Conservation (phyloP, 2,329 filamentous ascomycete species). For the Fusarium sulawesiense region DNA sequence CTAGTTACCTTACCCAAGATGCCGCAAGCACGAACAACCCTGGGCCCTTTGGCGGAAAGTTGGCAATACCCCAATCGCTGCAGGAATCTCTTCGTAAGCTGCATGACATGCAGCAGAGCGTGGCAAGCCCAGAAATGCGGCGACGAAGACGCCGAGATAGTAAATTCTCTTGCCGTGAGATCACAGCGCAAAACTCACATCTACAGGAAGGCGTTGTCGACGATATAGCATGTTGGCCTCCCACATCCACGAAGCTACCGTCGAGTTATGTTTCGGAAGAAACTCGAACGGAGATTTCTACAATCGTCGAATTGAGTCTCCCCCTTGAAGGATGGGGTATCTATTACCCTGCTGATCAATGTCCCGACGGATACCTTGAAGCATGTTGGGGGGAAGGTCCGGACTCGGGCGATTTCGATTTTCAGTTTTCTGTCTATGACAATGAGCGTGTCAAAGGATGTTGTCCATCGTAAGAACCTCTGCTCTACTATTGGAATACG, state of each 20-base stretch:
- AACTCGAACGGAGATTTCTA: background rate
- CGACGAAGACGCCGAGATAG: background rate
- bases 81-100: background rate
- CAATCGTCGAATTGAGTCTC: background rate
- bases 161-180: fast-evolving
- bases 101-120: background rate
- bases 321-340: conserved; percentile 7
- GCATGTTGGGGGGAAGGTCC: background rate
- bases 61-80: background rate
- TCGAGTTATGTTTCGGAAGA: background rate
- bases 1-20: background rate
- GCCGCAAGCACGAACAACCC: background rate
- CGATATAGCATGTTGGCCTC: background rate
- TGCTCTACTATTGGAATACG: too few species aligned
- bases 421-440: conserved; percentile 6
- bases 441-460: background rate
- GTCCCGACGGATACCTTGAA: background rate
- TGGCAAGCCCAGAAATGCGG: background rate
- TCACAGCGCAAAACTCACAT: background rate
- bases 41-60: background rate
- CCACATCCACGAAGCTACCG: background rate
- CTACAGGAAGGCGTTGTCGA: background rate
- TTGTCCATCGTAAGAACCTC: background rate
- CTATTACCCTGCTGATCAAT: background rate
- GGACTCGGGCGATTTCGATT: background rate